phyloP scores from a whole-genome alignment of 2,329 filamentous ascomycete species.

The Aureobasidium sp. region DNA sequence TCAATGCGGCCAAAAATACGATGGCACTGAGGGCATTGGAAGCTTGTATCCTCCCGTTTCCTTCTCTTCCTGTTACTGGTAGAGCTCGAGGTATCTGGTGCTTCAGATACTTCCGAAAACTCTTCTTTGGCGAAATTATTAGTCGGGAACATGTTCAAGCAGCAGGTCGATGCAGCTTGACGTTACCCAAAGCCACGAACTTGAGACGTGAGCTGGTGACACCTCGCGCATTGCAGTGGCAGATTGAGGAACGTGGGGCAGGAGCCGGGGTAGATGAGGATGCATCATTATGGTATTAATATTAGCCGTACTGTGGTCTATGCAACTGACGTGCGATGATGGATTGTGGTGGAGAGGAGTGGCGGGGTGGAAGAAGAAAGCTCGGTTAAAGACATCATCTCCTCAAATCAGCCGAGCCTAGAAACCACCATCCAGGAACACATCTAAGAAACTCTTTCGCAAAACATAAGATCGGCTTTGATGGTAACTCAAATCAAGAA shows the following conservation, averaged over 20 bases:
- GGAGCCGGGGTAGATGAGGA: background rate
- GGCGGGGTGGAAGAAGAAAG: background rate
- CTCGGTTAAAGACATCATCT: background rate
- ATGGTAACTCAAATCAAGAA: background rate
- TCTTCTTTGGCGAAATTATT: background rate
- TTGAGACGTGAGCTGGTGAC: background rate
- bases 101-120: background rate
- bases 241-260: background rate
- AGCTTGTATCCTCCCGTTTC: slow-evolving; percentile 11
- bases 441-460: background rate
- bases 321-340: background rate
- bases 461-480: background rate
- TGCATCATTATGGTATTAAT: background rate
- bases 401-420: background rate
- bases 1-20: slow-evolving; percentile 23
- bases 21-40: slow-evolving; percentile 20
- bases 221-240: background rate
- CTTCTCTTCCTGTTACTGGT: slow-evolving; percentile 14
- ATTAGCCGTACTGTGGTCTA: slow-evolving; percentile 1
- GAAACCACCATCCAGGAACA: background rate
- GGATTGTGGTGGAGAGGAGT: background rate
- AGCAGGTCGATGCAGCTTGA: slow-evolving; percentile 5
- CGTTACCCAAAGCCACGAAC: slow-evolving; percentile 1
- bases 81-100: background rate
- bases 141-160: slow-evolving; percentile 4